phyloP scores from a whole-genome alignment of 306 rosid genomes.

The Corylus avellana region DNA sequence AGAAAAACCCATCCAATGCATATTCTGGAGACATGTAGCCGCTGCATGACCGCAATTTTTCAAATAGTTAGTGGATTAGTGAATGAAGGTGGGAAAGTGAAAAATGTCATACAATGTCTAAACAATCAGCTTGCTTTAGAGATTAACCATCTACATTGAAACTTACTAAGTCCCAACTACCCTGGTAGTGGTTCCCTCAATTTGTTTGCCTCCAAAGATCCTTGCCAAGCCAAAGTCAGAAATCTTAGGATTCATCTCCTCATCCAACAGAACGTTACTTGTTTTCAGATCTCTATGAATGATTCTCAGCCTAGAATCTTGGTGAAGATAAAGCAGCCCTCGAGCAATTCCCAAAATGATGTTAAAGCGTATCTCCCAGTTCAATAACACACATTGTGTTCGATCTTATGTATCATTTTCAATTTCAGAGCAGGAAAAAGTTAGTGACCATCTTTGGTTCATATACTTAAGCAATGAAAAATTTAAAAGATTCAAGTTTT shows the following conservation, averaged over 20 bases:
- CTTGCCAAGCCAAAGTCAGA: slow-evolving; percentile 32
- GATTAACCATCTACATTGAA: neutral
- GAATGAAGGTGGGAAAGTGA: neutral
- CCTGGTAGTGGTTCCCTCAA: slow-evolving; percentile 25
- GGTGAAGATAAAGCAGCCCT: slow-evolving; percentile 34
- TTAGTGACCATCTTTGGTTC: no score
- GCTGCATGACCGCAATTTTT: slow-evolving; percentile 4
- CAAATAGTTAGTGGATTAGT: neutral
- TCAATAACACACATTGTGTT: slow-evolving; percentile 12
- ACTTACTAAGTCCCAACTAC: slow-evolving; percentile 37
- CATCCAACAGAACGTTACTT: slow-evolving; percentile 26
- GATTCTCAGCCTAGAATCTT: slow-evolving; percentile 28
- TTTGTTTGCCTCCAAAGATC: slow-evolving; percentile 24
- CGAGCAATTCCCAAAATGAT: slow-evolving; percentile 27
- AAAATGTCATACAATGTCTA: neutral
- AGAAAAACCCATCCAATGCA: slow-evolving; percentile 48
- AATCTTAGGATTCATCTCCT: slow-evolving; percentile 24
- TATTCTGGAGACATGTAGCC: slow-evolving; percentile 59
- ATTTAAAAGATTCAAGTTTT: no score
- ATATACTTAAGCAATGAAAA: no score
- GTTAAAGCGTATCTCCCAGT: slow-evolving; percentile 23
- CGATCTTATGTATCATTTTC: neutral
- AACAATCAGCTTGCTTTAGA: neutral
- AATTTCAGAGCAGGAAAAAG: neutral
- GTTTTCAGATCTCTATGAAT: slow-evolving; percentile 36